Conservation (phyloP, 257 asterid species). For the Forsythia viridissima region DNA sequence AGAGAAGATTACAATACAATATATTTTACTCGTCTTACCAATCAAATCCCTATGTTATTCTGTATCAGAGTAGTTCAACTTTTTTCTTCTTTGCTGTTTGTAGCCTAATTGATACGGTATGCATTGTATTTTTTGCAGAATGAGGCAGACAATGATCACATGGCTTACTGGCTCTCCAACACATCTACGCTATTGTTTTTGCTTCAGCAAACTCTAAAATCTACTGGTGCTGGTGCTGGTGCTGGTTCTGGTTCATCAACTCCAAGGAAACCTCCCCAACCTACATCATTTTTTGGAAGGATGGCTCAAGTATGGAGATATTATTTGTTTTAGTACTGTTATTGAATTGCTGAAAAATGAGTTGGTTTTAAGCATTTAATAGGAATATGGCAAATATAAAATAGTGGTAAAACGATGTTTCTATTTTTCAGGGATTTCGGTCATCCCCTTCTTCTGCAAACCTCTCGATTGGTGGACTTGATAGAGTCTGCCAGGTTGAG, state of each 20-base stretch:
- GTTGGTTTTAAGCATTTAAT: conserved; percentile 14
- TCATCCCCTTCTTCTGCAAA: conserved; percentile 63
- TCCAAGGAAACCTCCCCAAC: conserved; percentile 62
- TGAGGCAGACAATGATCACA: conserved; percentile 49
- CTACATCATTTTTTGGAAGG: conserved; percentile 80
- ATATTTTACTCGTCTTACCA: background rate
- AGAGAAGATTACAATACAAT: background rate
- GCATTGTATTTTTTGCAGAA: conserved; percentile 50
- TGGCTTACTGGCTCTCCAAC: conserved; percentile 92
- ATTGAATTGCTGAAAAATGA: conserved; percentile 12
- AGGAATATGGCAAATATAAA: conserved; percentile 15
- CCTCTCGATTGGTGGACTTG: conserved; percentile 66
- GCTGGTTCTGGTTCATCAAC: conserved; percentile 28
- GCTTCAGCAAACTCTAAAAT: conserved; percentile 68
- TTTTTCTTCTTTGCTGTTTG: conserved; percentile 3
- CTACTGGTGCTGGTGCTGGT: conserved; percentile 27
- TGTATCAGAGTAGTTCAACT: conserved; percentile 3
- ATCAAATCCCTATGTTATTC: background rate
- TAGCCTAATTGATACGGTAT: background rate
- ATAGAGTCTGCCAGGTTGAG: conserved; percentile 71
- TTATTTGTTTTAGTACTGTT: conserved; percentile 9
- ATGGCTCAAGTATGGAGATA: conserved; percentile 54
- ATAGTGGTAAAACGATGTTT: background rate
- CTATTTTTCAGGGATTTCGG: conserved; percentile 59
- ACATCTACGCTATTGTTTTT: conserved; percentile 68